A percentile compares a stretch with the other conserved stretches of the same genome.
Conservation (phyloP, 2,329 filamentous ascomycete genomes). For the Mycosphaerelloides madeirae region DNA sequence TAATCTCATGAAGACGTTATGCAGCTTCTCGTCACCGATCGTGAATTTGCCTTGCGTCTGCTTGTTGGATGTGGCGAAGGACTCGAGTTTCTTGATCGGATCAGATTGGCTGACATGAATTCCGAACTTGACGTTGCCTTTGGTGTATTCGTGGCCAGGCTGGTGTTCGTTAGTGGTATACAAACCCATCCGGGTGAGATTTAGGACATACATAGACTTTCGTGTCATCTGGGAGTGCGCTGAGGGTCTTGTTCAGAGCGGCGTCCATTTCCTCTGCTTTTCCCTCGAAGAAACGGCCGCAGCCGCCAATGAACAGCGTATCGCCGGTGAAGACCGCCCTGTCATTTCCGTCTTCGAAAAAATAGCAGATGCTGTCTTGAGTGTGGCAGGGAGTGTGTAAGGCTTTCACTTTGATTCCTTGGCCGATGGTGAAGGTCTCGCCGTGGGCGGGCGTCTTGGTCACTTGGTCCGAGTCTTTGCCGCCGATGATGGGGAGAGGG, state of each 20-base stretch:
- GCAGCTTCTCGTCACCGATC: constrained; percentile 94
- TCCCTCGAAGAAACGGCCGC: constrained; percentile 94
- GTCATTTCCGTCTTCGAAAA: constrained; percentile 72
- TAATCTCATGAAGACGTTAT: constrained; percentile 95
- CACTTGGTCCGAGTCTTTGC: constrained; percentile 77
- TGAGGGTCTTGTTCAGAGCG: constrained; percentile 82
- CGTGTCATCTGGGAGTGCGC: constrained; percentile 78
- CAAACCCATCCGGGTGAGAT: neutral
- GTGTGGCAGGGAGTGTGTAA: constrained; percentile 98
- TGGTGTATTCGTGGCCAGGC: constrained; percentile 98
- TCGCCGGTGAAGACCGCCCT: constrained; percentile 91
- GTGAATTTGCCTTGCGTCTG: constrained; percentile 95
- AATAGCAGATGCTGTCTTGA: constrained; percentile 96
- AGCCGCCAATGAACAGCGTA: constrained; percentile 91
- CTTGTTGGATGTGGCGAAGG: constrained; percentile 72
- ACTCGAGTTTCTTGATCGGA: constrained; percentile 69
- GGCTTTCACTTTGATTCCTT: constrained; percentile 72
- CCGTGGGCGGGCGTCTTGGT: constrained; percentile 70
- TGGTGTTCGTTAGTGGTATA: constrained; percentile 33
- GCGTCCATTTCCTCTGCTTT: constrained; percentile 85
- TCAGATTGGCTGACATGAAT: constrained; percentile 69
- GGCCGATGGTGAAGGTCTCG: constrained; percentile 74
- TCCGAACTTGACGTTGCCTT: constrained; percentile 86
- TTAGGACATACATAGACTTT: constrained; percentile 70
- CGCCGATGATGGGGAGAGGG: constrained; percentile 74